Evolutionary conservation across 2,329 filamentous ascomycete species (phyloP).

Genomic region (Penicillium griseofulvum): DNA sequence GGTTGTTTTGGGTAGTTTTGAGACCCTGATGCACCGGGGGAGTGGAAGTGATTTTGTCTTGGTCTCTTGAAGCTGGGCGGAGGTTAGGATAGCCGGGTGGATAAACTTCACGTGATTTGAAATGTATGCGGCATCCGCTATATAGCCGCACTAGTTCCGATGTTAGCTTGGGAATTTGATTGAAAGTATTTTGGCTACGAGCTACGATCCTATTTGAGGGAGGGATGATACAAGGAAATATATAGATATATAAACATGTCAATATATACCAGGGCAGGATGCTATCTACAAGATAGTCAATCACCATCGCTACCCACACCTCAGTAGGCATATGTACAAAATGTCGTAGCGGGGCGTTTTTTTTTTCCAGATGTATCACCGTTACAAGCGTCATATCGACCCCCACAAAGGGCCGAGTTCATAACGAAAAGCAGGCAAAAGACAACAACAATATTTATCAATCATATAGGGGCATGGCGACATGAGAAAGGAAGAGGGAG

Average conservation of each 20-base stretch:
- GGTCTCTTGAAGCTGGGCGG: background rate
- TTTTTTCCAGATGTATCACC: constrained; percentile 5
- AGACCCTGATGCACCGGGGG: background rate
- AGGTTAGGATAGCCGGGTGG: constrained; percentile 1
- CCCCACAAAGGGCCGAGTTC: constrained; percentile 5
- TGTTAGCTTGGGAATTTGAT: background rate
- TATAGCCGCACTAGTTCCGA: background rate
- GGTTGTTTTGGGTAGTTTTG: background rate
- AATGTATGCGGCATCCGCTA: background rate
- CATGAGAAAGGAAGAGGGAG: constrained; percentile 20
- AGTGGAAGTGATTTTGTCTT: background rate
- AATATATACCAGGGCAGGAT: constrained; percentile 16
- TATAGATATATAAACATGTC: background rate
- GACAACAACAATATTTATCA: constrained; percentile 21
- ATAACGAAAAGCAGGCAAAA: constrained; percentile 6
- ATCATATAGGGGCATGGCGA: constrained; percentile 28
- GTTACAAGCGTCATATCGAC: constrained; percentile 15
- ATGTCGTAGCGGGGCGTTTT: constrained; percentile 12
- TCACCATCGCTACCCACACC: background rate
- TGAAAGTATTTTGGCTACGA: background rate
- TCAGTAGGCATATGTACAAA: constrained; percentile 10
- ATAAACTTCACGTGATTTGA: constrained; percentile 2
- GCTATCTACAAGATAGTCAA: constrained; percentile 1
- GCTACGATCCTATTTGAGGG: too few relatives aligned
- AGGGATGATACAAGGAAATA: background rate